Percentiles rank a stretch among this genome's conserved stretches.
Evolutionary conservation across 2,329 filamentous ascomycete genomes (phyloP).

Genomic region (Fusarium marasasianum): DNA sequence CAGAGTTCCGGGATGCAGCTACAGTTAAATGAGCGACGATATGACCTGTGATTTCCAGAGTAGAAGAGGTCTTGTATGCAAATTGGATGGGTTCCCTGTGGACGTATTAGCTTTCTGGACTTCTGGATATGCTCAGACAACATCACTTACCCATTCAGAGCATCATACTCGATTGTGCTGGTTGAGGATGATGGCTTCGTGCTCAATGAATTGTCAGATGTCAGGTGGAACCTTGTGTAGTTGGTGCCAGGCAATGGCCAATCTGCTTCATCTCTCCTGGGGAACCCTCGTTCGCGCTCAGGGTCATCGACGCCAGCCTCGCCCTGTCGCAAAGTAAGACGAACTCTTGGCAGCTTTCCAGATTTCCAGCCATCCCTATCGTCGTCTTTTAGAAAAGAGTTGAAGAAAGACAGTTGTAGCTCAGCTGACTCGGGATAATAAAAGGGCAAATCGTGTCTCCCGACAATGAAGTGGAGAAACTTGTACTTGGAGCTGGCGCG

Average conservation of each 20-base stretch:
- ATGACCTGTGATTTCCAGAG: constrained; percentile 76
- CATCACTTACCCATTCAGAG: background rate
- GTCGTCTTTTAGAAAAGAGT: constrained; percentile 75
- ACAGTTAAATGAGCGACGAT: constrained; percentile 71
- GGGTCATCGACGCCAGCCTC: constrained; percentile 73
- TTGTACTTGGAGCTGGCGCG: constrained; percentile 73
- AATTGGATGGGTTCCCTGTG: constrained; percentile 51
- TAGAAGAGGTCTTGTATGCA: constrained; percentile 65
- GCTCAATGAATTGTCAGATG: constrained; percentile 51
- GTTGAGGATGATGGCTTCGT: constrained; percentile 1
- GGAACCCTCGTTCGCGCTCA: constrained; percentile 64
- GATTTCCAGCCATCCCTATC: constrained; percentile 67
- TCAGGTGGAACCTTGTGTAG: constrained; percentile 70
- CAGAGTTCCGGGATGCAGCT: constrained; percentile 65
- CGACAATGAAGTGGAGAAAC: constrained; percentile 74
- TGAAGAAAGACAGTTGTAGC: constrained; percentile 72
- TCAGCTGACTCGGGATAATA: constrained; percentile 76
- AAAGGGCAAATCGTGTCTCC: constrained; percentile 76
- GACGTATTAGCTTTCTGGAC: background rate
- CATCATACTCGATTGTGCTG: constrained; percentile 43
- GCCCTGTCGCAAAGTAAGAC: constrained; percentile 69
- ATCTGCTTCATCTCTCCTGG: constrained; percentile 64
- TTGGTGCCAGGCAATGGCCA: constrained; percentile 74
- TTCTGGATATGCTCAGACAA: constrained; percentile 62
- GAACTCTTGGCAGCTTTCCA: constrained; percentile 67